Percentiles rank a stretch among this genome's conserved stretches.
Conservation (phyloP, 1,139 yeast species). For the Candida gigantensis region DNA sequence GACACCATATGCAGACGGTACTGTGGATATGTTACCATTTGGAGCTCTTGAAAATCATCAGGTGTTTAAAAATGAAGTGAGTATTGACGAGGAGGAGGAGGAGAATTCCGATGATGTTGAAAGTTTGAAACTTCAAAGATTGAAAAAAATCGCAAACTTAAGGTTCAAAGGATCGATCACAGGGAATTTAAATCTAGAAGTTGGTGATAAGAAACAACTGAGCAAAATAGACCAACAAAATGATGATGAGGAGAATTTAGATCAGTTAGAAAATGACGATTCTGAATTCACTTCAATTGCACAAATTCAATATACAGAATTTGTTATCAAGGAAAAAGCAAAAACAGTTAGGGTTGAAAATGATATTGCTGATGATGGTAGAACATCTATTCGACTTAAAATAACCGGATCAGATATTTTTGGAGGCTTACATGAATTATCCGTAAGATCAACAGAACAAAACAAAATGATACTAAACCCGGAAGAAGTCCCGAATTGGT, state of each 20-base stretch:
- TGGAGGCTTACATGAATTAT: constrained; percentile 76
- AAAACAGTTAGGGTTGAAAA: constrained; percentile 12
- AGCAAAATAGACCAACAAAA: constrained; percentile 15
- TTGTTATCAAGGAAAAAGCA: constrained; percentile 33
- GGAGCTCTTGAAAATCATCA: constrained; percentile 39
- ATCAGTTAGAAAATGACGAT: constrained; percentile 19
- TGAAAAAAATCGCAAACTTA: constrained; percentile 47
- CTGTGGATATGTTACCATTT: constrained; percentile 63
- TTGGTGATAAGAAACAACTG: too few relatives aligned
- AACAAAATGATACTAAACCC: constrained; percentile 52
- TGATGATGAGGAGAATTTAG: constrained; percentile 16
- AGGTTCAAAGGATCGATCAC: constrained; percentile 56
- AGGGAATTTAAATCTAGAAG: too few relatives aligned
- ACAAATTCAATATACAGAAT: constrained; percentile 56
- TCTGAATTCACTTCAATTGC: constrained; percentile 50
- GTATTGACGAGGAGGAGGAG: constrained; percentile 6
- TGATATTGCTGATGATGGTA: constrained; percentile 11
- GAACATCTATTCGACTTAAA: constrained; percentile 44
- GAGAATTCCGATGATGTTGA: constrained; percentile 10
- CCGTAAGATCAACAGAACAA: constrained; percentile 34
- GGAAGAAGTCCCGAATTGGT: constrained; percentile 65
- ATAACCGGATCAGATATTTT: constrained; percentile 74
- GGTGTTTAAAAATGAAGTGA: constrained; percentile 14
- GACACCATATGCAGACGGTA: constrained; percentile 68
- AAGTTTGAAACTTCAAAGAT: constrained; percentile 16